Evolutionary conservation across 2,329 filamentous ascomycete genomes (phyloP), one percentile per base, ranked within the genome.

Genomic region (Zelopaecilomyces penicillatus): DNA sequence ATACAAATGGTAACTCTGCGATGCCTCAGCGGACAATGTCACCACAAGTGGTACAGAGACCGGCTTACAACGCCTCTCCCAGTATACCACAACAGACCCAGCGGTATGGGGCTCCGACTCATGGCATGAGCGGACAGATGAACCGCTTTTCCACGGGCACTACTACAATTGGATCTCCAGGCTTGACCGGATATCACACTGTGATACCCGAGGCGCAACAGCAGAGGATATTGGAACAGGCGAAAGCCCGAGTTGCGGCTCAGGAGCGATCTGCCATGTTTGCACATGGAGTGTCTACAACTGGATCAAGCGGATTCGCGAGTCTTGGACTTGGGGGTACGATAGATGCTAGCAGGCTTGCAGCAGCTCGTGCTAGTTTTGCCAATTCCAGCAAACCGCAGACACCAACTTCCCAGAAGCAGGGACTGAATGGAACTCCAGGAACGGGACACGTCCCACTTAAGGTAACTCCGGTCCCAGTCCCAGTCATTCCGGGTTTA

Each of bases 191-290:
- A 30, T 74, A 73, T 46, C 68, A 71, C 39, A 73, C 69, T 5
- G 69, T 73, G 39, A 72, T 73, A 54, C 65, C 68, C 33, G 69
- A 73, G 51, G 65, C 66, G 11, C 70, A 74, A 47, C 71, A 75
- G 53, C 68, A 71, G 53, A 68, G 71, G 43, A 67, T 73, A 39
- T 60, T 73, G 55, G 71, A 76, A 42, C 72, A 75, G 55, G 70
- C 73, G 6, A 70, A 71, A 44, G 71, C 70, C 3, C 60, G 71
- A 28, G 66, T 69, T 10, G 68, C 69, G 11, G 68, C 69, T 0
- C 68, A 70, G 41, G 67, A 70, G 49, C 62, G 66, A 29, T 64
- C 64, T 26, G 58, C 60, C 46, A 64, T 65, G 46, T 67, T 68
- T 45, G 61, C 61, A 19, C 64, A 68, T 39, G 69, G 66, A 54